phyloP scores from a whole-genome alignment of 2,329 filamentous ascomycete species.

The Cytospora mali region DNA sequence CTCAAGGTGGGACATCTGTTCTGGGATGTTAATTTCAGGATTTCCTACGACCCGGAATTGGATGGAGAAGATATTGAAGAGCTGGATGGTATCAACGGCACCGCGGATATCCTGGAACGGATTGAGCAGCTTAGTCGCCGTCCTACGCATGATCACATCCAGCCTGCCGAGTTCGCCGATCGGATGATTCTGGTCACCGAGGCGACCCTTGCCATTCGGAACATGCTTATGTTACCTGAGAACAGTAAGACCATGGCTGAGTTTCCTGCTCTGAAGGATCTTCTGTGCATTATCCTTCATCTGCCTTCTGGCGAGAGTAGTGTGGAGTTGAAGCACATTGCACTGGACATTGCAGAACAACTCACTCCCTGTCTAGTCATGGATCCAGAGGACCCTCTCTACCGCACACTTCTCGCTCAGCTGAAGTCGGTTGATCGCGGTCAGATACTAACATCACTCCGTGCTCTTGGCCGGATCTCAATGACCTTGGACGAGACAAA shows the following conservation, averaged over 20 bases:
- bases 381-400: slow-evolving; percentile 74
- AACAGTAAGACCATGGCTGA: slow-evolving; percentile 83
- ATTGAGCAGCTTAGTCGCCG: slow-evolving; percentile 65
- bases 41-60: slow-evolving; percentile 64
- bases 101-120: slow-evolving; percentile 70
- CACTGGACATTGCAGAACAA: slow-evolving; percentile 88
- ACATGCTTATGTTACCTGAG: slow-evolving; percentile 92
- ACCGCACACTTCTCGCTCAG: slow-evolving; percentile 69
- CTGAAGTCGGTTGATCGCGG: slow-evolving; percentile 75
- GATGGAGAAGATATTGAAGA: slow-evolving; percentile 57
- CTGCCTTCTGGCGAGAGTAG: slow-evolving; percentile 73
- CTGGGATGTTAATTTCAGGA: slow-evolving; percentile 79
- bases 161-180: slow-evolving; percentile 71
- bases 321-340: slow-evolving; percentile 86
- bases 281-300: slow-evolving; percentile 79
- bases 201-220: slow-evolving; percentile 83
- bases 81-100: slow-evolving; percentile 65
- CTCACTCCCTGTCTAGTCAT: slow-evolving; percentile 80
- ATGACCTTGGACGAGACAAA: slow-evolving; percentile 84
- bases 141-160: slow-evolving; percentile 67
- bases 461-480: slow-evolving; percentile 82
- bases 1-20: slow-evolving; percentile 78
- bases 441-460: slow-evolving; percentile 76
- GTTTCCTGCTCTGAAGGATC: slow-evolving; percentile 74
- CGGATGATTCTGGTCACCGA: slow-evolving; percentile 78